Evolutionary conservation across 108 stramenopile genomes (phyloP).

Genomic region (Licmophora abbreviata): DNA sequence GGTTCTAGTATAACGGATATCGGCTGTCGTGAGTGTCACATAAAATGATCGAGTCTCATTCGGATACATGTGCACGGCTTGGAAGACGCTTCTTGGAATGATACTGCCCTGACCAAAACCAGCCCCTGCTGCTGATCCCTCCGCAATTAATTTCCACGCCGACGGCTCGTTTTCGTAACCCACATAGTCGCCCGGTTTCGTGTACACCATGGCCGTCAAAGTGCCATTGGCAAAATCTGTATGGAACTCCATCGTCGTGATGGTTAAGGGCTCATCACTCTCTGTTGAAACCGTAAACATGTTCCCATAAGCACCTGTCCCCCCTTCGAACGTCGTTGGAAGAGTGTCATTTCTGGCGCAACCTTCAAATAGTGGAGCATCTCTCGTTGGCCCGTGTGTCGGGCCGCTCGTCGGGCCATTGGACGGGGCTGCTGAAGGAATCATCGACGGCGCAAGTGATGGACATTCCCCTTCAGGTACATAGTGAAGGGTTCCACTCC

Average conservation of each 20-base stretch:
- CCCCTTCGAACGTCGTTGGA: neutral
- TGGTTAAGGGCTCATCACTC: neutral
- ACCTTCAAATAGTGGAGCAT: no score
- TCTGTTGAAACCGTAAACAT: slow-evolving; percentile 4
- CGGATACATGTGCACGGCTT: neutral
- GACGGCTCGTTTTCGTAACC: neutral
- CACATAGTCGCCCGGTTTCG: neutral
- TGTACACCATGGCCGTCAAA: neutral
- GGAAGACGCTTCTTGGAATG: neutral
- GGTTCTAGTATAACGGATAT: neutral
- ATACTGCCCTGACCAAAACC: neutral
- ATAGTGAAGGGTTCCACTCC: slow-evolving; percentile 1
- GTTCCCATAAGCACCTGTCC: slow-evolving; percentile 1
- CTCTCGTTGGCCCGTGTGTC: neutral
- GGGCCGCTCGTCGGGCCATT: no score
- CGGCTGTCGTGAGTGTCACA: neutral
- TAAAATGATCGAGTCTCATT: neutral
- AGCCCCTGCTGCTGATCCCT: neutral
- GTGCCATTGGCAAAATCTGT: neutral
- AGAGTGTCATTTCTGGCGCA: neutral
- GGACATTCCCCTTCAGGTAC: neutral
- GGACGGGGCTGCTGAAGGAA: no score
- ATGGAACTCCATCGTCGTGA: neutral
- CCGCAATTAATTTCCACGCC: neutral
- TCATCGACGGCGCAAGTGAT: neutral